Evolutionary conservation across 2,329 filamentous ascomycete species (phyloP).

Genomic region (Harringtonia aguacate): DNA sequence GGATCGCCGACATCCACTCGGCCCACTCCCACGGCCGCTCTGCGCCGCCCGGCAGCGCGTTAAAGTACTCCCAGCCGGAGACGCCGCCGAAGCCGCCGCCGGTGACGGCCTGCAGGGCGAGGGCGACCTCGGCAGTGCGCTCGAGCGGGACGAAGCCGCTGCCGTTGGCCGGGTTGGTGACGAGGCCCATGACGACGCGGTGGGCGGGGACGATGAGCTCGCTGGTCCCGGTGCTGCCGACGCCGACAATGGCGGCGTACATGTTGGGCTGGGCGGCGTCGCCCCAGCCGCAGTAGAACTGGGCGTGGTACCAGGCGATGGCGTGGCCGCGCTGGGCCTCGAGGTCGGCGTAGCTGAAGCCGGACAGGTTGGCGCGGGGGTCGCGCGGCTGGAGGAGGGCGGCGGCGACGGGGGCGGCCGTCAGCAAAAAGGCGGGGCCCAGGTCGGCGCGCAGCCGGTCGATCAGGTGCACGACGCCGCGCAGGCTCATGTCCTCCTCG

Average conservation of each 20-base stretch:
- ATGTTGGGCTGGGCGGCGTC: conserved; percentile 42
- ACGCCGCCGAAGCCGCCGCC: conserved; percentile 54
- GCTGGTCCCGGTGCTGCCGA: conserved; percentile 55
- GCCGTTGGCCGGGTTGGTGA: conserved; percentile 65
- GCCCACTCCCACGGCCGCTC: conserved; percentile 65
- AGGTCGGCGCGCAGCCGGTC: conserved; percentile 57
- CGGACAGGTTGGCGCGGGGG: conserved; percentile 54
- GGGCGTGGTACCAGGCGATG: conserved; percentile 72
- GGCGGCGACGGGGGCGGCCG: conserved; percentile 66
- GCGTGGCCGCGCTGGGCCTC: conserved; percentile 52
- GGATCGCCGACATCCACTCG: conserved; percentile 42
- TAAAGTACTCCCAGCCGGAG: conserved; percentile 85
- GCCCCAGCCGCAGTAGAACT: conserved; percentile 81
- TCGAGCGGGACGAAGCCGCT: conserved; percentile 52
- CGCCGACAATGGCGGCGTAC: conserved; percentile 39
- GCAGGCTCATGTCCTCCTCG: conserved; percentile 60
- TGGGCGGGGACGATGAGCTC: conserved; percentile 65
- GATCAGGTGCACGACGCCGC: conserved; percentile 51
- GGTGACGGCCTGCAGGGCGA: conserved; percentile 27
- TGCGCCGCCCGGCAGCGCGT: conserved; percentile 49
- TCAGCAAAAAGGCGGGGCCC: conserved; percentile 58
- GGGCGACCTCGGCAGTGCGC: conserved; percentile 43
- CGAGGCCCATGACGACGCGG: conserved; percentile 62
- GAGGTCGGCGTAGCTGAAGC: conserved; percentile 63
- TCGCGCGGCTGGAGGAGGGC: conserved; percentile 49